Base-by-base conservation (phyloP, 1,139 yeast genomes). In the Suhomyces guaymorum region DNA sequence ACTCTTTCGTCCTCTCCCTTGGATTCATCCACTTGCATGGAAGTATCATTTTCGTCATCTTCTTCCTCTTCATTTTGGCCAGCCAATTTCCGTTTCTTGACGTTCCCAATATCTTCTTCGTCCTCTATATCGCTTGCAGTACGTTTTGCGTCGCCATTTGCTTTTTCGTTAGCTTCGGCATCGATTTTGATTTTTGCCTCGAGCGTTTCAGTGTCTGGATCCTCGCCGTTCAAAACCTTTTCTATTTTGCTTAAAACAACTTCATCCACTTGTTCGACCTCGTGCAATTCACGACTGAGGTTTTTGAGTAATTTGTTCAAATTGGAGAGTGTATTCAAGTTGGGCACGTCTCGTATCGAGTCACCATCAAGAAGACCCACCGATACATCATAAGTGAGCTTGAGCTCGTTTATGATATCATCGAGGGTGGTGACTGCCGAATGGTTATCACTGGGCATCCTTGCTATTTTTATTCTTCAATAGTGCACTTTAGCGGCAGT, bases 331-430 rank as follows among this genome's bases (percentile, higher is more conserved):
- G 70, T 63, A 26, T 66, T 61, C 19, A 72, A 53, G 27, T 57
- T 63, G 3, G 87, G 84, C 1, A 73, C 55, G 16, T 61, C 61
- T 21, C 74, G 61, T 1, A 75, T 64, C 13, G 71, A 55, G 17
- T 77, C 80, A 0, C 90, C 89, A 43, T 73, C 81, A 21, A 82
- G 58, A 33, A 76, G 55, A 1, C 89, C 88, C 11, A 73, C 64
- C 23, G 78, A 75, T 6, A 75, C 63, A 48, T 81, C 86, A 49
- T 78, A 82, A 1, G 74, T 63, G 40, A 82, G 59, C 35, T 70
- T 66, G 26, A 81, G 59, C 46, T 76, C 78, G 33, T 63, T 62
- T 33, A 82, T 62, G 15, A 82, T 73, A 41, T 74, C 75, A 32
- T 72, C 72, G 35, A 82, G 56, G 2, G 80, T 61, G 12, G 57